phyloP scores from a whole-genome alignment of 2,329 filamentous ascomycete genomes.

The Lasiodiplodia sp. region DNA sequence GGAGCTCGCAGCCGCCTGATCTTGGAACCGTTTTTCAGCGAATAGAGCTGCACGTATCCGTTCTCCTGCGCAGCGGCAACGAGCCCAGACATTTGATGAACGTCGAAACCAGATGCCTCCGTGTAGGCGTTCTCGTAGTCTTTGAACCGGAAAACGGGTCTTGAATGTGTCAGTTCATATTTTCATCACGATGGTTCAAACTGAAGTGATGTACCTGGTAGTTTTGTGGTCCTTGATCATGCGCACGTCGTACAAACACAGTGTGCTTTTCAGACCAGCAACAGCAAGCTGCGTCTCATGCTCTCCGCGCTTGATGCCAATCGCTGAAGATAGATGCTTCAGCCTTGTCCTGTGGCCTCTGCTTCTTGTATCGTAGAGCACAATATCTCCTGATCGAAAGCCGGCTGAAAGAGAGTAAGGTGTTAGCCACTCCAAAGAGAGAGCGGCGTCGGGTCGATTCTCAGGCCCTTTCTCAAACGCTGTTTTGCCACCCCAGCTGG shows the following conservation, averaged over 20 bases:
- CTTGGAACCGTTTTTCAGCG: conserved; percentile 44
- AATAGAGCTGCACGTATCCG: conserved; percentile 39
- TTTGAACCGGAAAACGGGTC: conserved; percentile 40
- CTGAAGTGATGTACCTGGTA: conserved; percentile 28
- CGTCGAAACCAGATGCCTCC: conserved; percentile 39
- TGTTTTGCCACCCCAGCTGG: conserved; percentile 3
- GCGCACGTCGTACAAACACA: conserved; percentile 34
- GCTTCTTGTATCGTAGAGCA: conserved; percentile 25
- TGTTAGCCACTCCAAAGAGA: conserved; percentile 18
- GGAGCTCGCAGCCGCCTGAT: conserved; percentile 29
- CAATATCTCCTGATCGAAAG: conserved; percentile 22
- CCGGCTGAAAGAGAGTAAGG: conserved; percentile 17
- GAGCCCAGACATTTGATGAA: conserved; percentile 41
- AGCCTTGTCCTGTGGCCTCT: conserved; percentile 6
- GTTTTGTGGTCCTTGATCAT: conserved; percentile 33
- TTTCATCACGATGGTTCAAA: conserved; percentile 14
- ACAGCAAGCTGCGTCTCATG: conserved; percentile 29
- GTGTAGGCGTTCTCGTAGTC: conserved; percentile 38
- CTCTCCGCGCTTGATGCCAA: conserved; percentile 23
- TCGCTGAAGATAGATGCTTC: conserved; percentile 18
- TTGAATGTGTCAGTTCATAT: conserved; percentile 23
- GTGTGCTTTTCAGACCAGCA: conserved; percentile 28
- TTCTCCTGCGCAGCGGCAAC: conserved; percentile 43
- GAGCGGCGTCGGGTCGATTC: conserved; percentile 9
- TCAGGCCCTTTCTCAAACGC: conserved; percentile 1